Evolutionary conservation across 495 filamentous ascomycete species (phyloP), one percentile per base, ranked within the genome.

Genomic region (Pseudevernia furfuracea): DNA sequence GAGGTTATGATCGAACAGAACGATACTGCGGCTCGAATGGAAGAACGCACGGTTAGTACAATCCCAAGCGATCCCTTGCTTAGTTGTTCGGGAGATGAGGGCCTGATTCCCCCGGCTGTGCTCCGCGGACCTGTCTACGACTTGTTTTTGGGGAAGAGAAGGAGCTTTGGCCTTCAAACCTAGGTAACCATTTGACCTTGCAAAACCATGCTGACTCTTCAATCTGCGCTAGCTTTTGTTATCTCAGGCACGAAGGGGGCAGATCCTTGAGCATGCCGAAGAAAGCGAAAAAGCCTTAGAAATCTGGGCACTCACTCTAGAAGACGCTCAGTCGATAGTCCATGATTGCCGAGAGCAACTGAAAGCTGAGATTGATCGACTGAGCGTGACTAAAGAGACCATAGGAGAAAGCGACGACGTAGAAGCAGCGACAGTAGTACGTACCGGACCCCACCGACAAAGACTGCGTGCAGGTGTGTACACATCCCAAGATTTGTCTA

Each of bases 1-100:
- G 85, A 89, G 48, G 85, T 86, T 6, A 96, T 97, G 93, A 86
- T 96, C 63, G 92, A 96, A 32, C 82, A 90, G 62, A 89, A 86
- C 19, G 86, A 91, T 36, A 74, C 77, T 25, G 67, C 74, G 4
- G 81, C 89, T 25, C 80, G 85, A 34, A 73, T 81, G 1, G 86
- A 94, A 59, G 86, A 96, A 68, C 82, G 92, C 30, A 65, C 64
- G 55, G 49, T 53, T 32, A 1, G 38, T 46, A 30, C 12, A 44
- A 21, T 3, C 38, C 19, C 41, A 44, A 21, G 41, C 15, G 19
- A 44, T 21, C 41, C 19, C 41, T 44, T 44, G 41, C 15, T 44
- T 21, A 21, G 4, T 21, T 44, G 8, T 44, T 44, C 41, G 41
- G 19, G 41, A 44, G 41, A 21, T 44, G 41, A 41, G 36, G 23